Evolutionary conservation across 441 rosid genomes (phyloP), one percentile per base, ranked within the genome.

Genomic region (Lepidium campestre): DNA sequence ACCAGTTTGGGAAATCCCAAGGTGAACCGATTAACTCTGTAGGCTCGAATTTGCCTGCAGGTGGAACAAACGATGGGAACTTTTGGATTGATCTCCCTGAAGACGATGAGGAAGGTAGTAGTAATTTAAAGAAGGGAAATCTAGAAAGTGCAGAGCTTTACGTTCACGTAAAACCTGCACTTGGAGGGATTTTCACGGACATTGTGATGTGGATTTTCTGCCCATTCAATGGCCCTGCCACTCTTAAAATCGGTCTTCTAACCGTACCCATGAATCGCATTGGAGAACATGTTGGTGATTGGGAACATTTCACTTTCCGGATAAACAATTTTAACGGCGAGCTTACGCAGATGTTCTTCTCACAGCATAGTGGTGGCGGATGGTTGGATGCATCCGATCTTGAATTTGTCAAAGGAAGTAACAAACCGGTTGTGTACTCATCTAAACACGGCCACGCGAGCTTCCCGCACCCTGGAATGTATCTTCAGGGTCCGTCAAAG

Each of bases 161-260:
- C 52, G 85, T 84, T 56, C 92, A 86, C 17, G 80, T 86, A 40
- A 86, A 86, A 53, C 92, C 89, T 7, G 84, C 80, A 0, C 52
- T 82, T 3, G 92, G 92, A 12, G 89, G 89, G 23, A 72, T 82
- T 12, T 86, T 82, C 70, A 84, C 92, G 0, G 92, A 86, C 66
- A 76, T 86, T 13, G 86, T 59, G 2, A 86, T 86, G 89, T 86
- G 92, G 92, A 67, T 84, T 2, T 86, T 86, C 70, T 84, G 87
- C 17, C 92, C 92, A 39, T 84, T 86, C 53, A 86, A 86, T 56
- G 92, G 92, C 10, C 92, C 89, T 0, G 85, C 83, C 36, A 86
- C 85, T 11, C 82, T 84, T 49, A 86, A 86, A 71, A 63, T 86
- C 27, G 89, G 86, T 10, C 35, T 81, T 4, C 65, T 82, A 77